Base-by-base conservation (phyloP, 805 yeast genomes). In the Clavispora santaluciae region DNA sequence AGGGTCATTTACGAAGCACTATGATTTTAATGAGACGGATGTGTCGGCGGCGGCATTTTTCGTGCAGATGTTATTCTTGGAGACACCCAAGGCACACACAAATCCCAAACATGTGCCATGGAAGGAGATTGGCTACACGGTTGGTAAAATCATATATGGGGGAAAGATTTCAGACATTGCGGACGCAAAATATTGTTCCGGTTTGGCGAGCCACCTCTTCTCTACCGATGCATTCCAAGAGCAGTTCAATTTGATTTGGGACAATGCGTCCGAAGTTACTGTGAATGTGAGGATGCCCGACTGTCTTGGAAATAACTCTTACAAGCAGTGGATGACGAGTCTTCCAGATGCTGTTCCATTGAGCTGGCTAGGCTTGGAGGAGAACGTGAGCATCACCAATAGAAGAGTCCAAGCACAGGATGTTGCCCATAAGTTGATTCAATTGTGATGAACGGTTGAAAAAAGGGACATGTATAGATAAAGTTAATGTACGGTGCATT, bases 11-110 rank as follows among this genome's bases (percentile, higher is more conserved):
- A 50, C 62, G 1, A 73, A 75, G 48, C 54, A 49, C 8, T 83
- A 86, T 54, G 95, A 85, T 44, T 76, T 89, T 51, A 85, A 76
- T 54, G 86, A 85, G 42, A 61, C 80, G n/a, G 96, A 90, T 55
- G 72, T 82, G 40, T 60, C 64, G 9, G 67, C 78, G 17, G 81
- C 79, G 2, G 47, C 70, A 4, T 53, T 45, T 36, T 64, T 79
- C 15, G 57, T 81, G 36, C 66, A 66, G 30, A 60, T 65, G 35
- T 55, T 75, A 51, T 53, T 81, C n/a, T 40, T 33, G 6, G 44
- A 31, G 1, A 36, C 38, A 24, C 10, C 17, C 2, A 22, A 30
- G 21, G 25, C 45, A 21, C 41, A 40, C 17, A 28, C 45, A 10
- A 35, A 42, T 6, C 56, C 59, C 6, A 41, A 41, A 24, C 21